phyloP scores from a whole-genome alignment of 805 yeast species.

The Hanseniaspora mollemarum region DNA sequence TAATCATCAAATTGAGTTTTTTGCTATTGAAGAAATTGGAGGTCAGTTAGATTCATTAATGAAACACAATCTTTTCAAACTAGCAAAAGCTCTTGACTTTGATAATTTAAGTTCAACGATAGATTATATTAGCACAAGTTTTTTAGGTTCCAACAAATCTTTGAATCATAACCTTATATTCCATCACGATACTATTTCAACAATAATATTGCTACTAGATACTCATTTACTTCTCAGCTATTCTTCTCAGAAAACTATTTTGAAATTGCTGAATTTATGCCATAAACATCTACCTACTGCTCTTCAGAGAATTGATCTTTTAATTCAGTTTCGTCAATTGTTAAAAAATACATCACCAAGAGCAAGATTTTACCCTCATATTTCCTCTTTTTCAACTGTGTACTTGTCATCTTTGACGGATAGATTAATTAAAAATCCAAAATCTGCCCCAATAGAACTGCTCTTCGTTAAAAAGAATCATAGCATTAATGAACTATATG shows the following conservation, averaged over 20 bases:
- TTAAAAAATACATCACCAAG: conserved; percentile 39
- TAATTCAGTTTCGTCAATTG: conserved; percentile 45
- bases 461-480: conserved; percentile 50
- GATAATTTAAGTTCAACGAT: conserved; percentile 31
- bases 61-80: conserved; percentile 38
- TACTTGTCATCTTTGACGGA: conserved; percentile 49
- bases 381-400: conserved; percentile 52
- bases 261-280: conserved; percentile 59
- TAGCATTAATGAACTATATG: conserved; percentile 19
- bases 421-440: conserved; percentile 40
- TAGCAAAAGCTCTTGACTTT: conserved; percentile 33
- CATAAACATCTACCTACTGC: conserved; percentile 48
- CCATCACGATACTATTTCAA: conserved; percentile 37
- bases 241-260: conserved; percentile 47
- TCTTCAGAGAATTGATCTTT: conserved; percentile 57
- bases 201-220: conserved; percentile 52
- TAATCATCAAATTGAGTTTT: neutral
- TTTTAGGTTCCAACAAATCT: neutral
- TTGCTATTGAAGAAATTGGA: neutral
- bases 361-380: conserved; percentile 43
- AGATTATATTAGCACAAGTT: neutral
- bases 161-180: neutral
- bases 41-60: conserved; percentile 34
- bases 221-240: conserved; percentile 52
- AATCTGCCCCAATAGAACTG: conserved; percentile 46